phyloP scores from a whole-genome alignment of 163 green algal genomes.

The Scenedesmus sp. region DNA sequence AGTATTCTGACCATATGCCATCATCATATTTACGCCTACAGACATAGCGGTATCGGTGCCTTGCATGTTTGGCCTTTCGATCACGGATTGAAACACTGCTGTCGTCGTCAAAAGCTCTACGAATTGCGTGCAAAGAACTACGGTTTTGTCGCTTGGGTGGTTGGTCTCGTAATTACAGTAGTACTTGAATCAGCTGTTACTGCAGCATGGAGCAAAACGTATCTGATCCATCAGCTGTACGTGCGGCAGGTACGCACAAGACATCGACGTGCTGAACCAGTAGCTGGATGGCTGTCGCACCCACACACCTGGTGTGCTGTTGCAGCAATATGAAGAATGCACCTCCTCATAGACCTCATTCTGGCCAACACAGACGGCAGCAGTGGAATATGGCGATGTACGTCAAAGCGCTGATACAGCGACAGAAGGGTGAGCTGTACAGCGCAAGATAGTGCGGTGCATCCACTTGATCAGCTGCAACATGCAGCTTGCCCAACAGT shows the following conservation, averaged over 20 bases:
- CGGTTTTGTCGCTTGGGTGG: no score
- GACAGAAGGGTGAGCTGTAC: conserved; percentile 68
- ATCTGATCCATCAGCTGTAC: conserved; percentile 68
- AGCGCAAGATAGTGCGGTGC: not conserved
- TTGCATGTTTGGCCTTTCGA: no score
- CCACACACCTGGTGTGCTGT: not conserved
- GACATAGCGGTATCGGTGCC: no score
- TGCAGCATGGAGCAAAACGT: conserved; percentile 56
- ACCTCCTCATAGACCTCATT: conserved; percentile 73
- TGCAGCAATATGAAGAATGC: conserved; percentile 82
- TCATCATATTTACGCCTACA: no score
- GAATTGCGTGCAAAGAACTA: no score
- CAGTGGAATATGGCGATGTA: conserved; percentile 78
- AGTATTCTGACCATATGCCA: no score
- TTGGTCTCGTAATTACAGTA: no score
- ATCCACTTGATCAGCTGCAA: not conserved
- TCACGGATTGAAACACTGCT: no score
- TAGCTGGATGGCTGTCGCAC: not conserved
- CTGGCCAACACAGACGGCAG: conserved; percentile 64
- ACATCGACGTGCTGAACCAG: not conserved
- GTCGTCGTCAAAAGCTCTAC: no score
- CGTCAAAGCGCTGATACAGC: conserved; percentile 80
- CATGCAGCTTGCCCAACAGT: no score
- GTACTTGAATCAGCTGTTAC: not conserved
- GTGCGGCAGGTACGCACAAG: conserved; percentile 60